Percentiles rank a stretch among this genome's conserved stretches.
Evolutionary conservation across 2,329 filamentous ascomycete species (phyloP).

Genomic region (Penicillium sp.): DNA sequence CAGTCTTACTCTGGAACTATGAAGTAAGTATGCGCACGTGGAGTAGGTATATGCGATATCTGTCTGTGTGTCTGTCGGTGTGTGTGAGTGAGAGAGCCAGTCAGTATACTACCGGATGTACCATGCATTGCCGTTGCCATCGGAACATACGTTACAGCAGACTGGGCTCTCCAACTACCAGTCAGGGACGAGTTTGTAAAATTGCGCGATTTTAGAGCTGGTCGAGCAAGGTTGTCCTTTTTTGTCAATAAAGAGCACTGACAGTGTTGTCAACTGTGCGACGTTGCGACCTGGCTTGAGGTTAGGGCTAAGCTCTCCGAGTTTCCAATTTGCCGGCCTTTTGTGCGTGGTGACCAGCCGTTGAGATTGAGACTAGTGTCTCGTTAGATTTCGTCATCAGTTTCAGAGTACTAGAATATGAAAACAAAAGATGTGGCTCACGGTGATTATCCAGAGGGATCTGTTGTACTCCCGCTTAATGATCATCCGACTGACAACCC

Average conservation of each 20-base stretch:
- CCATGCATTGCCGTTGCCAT: conserved; percentile 1
- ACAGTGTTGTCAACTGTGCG: conserved; percentile 4
- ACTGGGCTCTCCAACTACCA: background rate
- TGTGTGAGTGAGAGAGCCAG: too few relatives aligned
- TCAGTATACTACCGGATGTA: background rate
- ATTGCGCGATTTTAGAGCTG: background rate
- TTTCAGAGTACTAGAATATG: background rate
- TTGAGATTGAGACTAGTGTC: background rate
- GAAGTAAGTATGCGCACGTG: background rate
- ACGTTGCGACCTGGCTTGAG: background rate
- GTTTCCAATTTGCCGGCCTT: conserved; percentile 11
- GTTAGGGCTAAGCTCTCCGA: conserved; percentile 9
- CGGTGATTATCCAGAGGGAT: background rate
- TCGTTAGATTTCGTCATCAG: background rate
- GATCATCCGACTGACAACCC: background rate
- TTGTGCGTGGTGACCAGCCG: background rate
- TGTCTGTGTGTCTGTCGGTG: too few relatives aligned
- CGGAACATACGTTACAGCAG: background rate
- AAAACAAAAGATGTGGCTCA: background rate
- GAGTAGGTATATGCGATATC: background rate
- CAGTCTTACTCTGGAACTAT: background rate
- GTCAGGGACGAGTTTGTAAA: background rate
- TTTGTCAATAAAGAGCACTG: background rate
- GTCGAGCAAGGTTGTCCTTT: background rate
- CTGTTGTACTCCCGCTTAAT: background rate